Percentiles rank a stretch among this genome's conserved stretches.
These are phyloP conservation scores for Penicillium brasilianum DNA, from an alignment of 2,329 filamentous ascomycete species.

Conservation along the genomic window DNA sequence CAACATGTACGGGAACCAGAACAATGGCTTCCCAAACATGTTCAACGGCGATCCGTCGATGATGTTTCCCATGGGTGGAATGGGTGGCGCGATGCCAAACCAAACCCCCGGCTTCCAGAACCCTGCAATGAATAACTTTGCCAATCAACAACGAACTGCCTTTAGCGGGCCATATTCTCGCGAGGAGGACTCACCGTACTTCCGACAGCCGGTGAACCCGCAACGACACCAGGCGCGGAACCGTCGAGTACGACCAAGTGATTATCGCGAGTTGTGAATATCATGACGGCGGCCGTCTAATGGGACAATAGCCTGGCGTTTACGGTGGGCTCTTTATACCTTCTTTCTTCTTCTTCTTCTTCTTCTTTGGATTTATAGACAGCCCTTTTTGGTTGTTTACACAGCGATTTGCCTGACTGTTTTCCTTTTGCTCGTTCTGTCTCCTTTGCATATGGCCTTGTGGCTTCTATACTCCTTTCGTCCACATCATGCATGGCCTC, in stretches of 20 bases:
- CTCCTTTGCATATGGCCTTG: slow-evolving; percentile 10
- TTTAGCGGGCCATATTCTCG: slow-evolving; percentile 62
- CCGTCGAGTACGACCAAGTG: slow-evolving; percentile 79
- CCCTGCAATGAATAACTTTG: slow-evolving; percentile 51
- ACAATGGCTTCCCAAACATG: slow-evolving; percentile 45
- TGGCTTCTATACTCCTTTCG: neutral
- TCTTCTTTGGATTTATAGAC: neutral
- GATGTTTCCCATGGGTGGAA: slow-evolving; percentile 45
- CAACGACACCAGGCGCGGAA: slow-evolving; percentile 85
- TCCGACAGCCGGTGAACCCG: slow-evolving; percentile 93
- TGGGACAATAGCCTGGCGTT: neutral
- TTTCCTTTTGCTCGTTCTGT: neutral
- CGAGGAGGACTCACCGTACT: slow-evolving; percentile 88
- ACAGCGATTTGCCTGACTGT: neutral
- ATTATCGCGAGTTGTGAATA: slow-evolving; percentile 78
- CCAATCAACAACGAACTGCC: slow-evolving; percentile 63
- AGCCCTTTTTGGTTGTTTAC: neutral
- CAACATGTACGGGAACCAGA: slow-evolving; percentile 43
- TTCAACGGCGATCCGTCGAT: slow-evolving; percentile 42
- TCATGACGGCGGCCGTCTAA: neutral
- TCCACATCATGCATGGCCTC: slow-evolving; percentile 8
- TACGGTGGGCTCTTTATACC: neutral
- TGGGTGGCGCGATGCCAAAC: slow-evolving; percentile 37
- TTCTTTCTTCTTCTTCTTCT: neutral
- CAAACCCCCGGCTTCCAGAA: slow-evolving; percentile 41